Percentiles rank a stretch among this genome's conserved stretches.
Evolutionary conservation across 495 filamentous ascomycete genomes (phyloP).

Genomic region (Cercophora samala): DNA sequence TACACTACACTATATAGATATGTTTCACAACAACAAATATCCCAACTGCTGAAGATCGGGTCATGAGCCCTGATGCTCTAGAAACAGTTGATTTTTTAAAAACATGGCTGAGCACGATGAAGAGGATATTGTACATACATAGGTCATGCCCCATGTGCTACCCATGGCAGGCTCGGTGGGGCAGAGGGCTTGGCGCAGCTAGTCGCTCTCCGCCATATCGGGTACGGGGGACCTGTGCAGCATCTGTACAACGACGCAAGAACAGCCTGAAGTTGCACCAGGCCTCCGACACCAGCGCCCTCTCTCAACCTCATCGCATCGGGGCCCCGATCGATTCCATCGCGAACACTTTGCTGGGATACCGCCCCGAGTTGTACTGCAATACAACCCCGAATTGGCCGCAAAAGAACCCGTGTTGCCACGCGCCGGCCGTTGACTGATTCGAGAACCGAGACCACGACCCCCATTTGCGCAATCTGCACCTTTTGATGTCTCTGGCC

Average conservation of each 20-base stretch:
- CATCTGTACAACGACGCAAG: conserved; percentile 11
- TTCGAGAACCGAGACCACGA: neutral
- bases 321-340: neutral
- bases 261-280: conserved; percentile 22
- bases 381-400: neutral
- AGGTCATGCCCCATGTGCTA: neutral
- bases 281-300: conserved; percentile 5
- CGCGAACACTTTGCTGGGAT: neutral
- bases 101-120: neutral
- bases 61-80: too few species aligned
- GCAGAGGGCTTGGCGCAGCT: conserved; percentile 11
- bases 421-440: conserved; percentile 12
- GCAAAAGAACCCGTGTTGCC: neutral
- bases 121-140: neutral
- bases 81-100: too few species aligned
- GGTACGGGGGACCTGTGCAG: conserved; percentile 8
- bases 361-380: neutral
- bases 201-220: conserved; percentile 4
- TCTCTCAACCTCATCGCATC: conserved; percentile 11
- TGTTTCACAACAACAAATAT: too few species aligned
- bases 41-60: too few species aligned
- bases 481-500: conserved; percentile 19
- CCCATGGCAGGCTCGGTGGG: conserved; percentile 4
- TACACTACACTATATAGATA: too few species aligned
- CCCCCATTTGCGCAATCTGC: neutral